These are phyloP conservation scores for Talaromyces verruculosus DNA, from an alignment of 2,329 filamentous ascomycete genomes.

Conservation along the genomic window DNA sequence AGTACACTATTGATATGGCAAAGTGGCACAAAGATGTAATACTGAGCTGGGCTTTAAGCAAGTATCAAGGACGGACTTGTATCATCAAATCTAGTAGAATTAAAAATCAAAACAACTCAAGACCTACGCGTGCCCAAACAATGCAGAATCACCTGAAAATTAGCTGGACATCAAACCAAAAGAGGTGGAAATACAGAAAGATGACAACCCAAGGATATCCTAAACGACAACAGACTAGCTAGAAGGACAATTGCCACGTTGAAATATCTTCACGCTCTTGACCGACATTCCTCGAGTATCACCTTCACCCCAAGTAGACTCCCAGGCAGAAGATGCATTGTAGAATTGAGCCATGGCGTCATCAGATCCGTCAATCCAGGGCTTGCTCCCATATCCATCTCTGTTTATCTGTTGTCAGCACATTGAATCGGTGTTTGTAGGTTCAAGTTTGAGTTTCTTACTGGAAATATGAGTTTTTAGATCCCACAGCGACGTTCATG, in stretches of 20 bases:
- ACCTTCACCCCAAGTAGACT: slow-evolving; percentile 16
- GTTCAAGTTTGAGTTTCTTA: neutral
- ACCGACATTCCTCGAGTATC: slow-evolving; percentile 17
- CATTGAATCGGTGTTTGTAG: neutral
- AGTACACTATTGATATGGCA: neutral
- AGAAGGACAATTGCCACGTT: slow-evolving; percentile 13
- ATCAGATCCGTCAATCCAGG: slow-evolving; percentile 16
- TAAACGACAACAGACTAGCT: neutral
- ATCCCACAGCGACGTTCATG: slow-evolving; percentile 17
- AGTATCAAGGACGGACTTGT: neutral
- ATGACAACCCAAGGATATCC: neutral
- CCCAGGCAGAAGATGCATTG: slow-evolving; percentile 18
- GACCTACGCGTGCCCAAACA: neutral
- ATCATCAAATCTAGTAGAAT: neutral
- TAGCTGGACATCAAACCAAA: neutral
- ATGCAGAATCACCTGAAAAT: neutral
- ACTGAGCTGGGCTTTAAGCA: neutral
- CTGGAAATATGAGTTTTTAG: slow-evolving; percentile 15
- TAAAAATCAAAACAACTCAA: neutral
- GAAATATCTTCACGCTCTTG: slow-evolving; percentile 18
- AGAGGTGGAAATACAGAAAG: neutral
- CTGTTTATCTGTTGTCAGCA: slow-evolving; percentile 4
- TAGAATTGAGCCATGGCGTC: slow-evolving; percentile 19
- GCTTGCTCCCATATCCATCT: slow-evolving; percentile 18
- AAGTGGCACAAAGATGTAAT: neutral